Conservation (phyloP, 768 basidiomycete genomes). For the Hebeloma cylindrosporum region DNA sequence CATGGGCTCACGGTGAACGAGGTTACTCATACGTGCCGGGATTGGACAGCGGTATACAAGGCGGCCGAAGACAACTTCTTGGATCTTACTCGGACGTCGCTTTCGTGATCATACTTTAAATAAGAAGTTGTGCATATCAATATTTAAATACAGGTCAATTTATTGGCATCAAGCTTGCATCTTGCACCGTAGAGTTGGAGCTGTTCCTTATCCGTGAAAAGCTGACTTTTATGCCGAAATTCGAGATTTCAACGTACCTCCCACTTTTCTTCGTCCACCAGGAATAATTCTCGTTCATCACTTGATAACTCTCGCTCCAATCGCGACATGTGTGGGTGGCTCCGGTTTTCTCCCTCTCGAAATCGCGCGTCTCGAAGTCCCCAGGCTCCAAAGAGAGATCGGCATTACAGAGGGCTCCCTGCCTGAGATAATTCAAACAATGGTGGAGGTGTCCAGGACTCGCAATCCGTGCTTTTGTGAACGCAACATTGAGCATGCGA, state of each 20-base stretch:
- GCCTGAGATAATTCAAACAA: conserved; percentile 37
- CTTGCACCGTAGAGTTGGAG: no score
- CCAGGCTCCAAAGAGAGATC: conserved; percentile 2
- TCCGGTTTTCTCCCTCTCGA: not conserved
- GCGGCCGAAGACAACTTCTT: conserved; percentile 11
- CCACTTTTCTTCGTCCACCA: no score
- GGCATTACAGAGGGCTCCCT: conserved; percentile 1
- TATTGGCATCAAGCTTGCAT: no score
- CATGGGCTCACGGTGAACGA: conserved; percentile 13
- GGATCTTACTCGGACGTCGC: no score
- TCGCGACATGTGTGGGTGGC: not conserved
- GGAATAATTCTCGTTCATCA: conserved; percentile 1
- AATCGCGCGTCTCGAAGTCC: not conserved
- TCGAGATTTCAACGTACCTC: no score
- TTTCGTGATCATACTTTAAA: no score
- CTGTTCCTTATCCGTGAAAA: no score
- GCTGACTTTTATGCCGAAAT: no score
- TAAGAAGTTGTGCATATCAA: no score
- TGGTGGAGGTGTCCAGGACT: conserved; percentile 27
- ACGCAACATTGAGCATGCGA: conserved; percentile 23
- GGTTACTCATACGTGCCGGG: conserved; percentile 16
- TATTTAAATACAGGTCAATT: no score
- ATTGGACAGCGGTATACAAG: conserved; percentile 17
- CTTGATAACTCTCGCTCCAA: not conserved
- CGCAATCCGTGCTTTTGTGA: not conserved